Evolutionary conservation across 1,139 yeast genomes (phyloP), one percentile per base, ranked within the genome.

Genomic region (Saccharomyces hybrid): DNA sequence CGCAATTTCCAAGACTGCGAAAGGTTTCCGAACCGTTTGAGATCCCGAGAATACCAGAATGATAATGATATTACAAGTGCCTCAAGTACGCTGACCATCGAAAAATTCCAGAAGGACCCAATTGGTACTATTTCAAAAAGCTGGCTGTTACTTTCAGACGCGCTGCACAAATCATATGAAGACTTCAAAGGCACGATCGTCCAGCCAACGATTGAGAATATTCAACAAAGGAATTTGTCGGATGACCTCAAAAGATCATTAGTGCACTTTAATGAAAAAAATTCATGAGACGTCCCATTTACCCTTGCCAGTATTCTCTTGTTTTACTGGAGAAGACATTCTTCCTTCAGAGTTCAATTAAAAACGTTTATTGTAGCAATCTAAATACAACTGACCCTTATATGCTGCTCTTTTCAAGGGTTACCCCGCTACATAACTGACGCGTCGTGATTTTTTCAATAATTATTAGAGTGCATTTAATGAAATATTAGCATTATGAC

Each of bases 221-320:
- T 91, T 56, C 86, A 88, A 56, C 88, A 86, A 58, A 81, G 86
- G 58, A 96, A 90, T 58, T 72, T 88, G 50, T 81, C 90, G 42
- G 73, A 71, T 53, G 95, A 88, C 66, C 91, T 97, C 8, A 82
- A 80, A 59, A 80, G 86, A 64, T 97, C 97, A 31, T 85, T 91
- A 82, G 86, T 89, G 57, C 97, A 90, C 73, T 90, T 90, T 74
- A 96, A 96, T 48, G 93, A 87, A 68, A 88, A 88, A 82, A 66
- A 86, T 90, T 78, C 95, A 86, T 67, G 93, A 88, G 64, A 88
- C 96, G 1, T 88, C 95, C 31, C 79, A 78, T 59, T 83, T 81
- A 62, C 85, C 84, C 3, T 78, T 75, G 59, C 81, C 84, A 63
- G 84, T 85, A 11, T 83, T 83, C 72, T 81, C 79, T 62, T 75